A percentile compares a stretch with the other conserved stretches of the same genome.
phyloP scores from a whole-genome alignment of 148 eudicot genomes.

The Bassia scoparia region DNA sequence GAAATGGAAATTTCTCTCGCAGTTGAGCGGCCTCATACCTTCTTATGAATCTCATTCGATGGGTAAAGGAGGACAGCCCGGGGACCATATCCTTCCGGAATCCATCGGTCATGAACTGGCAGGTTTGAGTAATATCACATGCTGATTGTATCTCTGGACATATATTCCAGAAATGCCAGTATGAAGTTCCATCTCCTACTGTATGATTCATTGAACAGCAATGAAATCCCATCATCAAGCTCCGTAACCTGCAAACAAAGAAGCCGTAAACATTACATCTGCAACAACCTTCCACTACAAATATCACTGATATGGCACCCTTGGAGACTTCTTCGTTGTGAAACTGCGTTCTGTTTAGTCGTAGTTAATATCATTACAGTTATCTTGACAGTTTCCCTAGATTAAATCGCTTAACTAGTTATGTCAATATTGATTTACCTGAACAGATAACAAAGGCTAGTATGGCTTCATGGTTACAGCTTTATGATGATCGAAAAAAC shows the following conservation, averaged over 20 bases:
- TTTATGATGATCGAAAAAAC: slow-evolving; percentile 34
- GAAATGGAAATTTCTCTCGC: slow-evolving; percentile 63
- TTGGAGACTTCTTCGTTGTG: no score
- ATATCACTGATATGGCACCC: no score
- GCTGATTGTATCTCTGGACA: slow-evolving; percentile 36
- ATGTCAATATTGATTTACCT: slow-evolving; percentile 26
- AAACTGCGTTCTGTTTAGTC: no score
- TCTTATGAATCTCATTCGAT: slow-evolving; percentile 25
- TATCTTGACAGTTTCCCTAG: background rate
- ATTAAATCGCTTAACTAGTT: background rate
- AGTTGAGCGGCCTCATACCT: slow-evolving; percentile 32
- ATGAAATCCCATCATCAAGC: slow-evolving; percentile 38
- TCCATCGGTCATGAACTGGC: slow-evolving; percentile 32
- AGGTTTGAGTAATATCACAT: background rate
- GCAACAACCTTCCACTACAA: no score
- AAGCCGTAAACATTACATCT: no score
- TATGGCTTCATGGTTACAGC: slow-evolving; percentile 47
- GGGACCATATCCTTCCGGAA: slow-evolving; percentile 30
- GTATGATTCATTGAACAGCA: slow-evolving; percentile 52
- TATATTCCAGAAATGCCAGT: slow-evolving; percentile 57
- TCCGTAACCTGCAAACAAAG: slow-evolving; percentile 12
- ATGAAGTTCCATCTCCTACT: slow-evolving; percentile 51
- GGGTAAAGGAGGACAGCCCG: slow-evolving; percentile 24
- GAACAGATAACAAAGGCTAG: slow-evolving; percentile 43
- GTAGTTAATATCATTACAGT: no score